These are phyloP conservation scores for Torrubiella hemipterigena DNA, from an alignment of 2,329 filamentous ascomycete species.

Conservation along the genomic window DNA sequence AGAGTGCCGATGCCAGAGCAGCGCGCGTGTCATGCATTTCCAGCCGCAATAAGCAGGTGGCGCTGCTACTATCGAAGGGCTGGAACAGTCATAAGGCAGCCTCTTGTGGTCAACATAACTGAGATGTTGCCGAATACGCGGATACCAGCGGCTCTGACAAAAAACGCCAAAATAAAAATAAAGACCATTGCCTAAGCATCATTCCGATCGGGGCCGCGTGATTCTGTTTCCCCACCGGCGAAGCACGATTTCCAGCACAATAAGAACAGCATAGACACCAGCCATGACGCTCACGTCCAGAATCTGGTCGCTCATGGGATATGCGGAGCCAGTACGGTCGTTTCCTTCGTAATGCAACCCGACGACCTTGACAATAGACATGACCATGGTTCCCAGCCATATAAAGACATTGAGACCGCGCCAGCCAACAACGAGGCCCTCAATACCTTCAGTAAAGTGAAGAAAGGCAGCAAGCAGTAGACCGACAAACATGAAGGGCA, in stretches of 20 bases:
- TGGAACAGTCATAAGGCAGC: too few species aligned
- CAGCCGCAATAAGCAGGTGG: too few species aligned
- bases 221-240: neutral
- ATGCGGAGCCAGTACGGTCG: conserved; percentile 3
- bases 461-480: conserved; percentile 1
- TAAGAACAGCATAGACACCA: conserved; percentile 3
- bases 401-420: conserved; percentile 2
- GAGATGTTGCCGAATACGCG: too few species aligned
- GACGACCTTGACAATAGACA: conserved; percentile 3
- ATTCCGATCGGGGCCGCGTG: too few species aligned
- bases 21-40: too few species aligned
- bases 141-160: too few species aligned
- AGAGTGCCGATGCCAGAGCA: too few species aligned
- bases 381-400: conserved; percentile 3
- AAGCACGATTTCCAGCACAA: conserved; percentile 1
- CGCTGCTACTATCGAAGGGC: too few species aligned
- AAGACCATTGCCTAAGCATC: too few species aligned
- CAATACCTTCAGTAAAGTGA: conserved; percentile 1
- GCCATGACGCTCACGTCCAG: conserved; percentile 5
- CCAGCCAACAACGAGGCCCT: conserved; percentile 1
- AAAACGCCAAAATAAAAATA: too few species aligned
- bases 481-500: conserved; percentile 4
- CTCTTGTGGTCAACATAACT: too few species aligned
- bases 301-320: conserved; percentile 5
- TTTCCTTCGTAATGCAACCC: conserved; percentile 1